A percentile compares a stretch with the other conserved stretches of the same genome.
These are phyloP conservation scores for Phytophthora ohioensis DNA, from an alignment of 352 stramenopile species.

Conservation along the genomic window DNA sequence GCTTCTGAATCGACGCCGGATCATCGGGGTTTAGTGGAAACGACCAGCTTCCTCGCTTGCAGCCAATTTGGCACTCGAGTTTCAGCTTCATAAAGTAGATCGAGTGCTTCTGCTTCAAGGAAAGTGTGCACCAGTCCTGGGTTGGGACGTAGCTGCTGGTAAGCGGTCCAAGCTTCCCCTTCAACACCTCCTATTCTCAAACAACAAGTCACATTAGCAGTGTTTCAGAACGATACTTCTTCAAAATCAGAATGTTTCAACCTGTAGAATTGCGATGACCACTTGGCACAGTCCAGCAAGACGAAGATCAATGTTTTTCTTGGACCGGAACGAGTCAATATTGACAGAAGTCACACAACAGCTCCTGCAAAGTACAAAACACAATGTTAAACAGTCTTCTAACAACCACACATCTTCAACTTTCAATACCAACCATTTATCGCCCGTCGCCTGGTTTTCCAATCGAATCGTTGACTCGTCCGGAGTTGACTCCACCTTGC, in stretches of 20 bases:
- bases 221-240: not conserved
- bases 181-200: slow-evolving; percentile 13
- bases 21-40: slow-evolving; percentile 33
- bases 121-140: slow-evolving; percentile 24
- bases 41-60: slow-evolving; percentile 20
- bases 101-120: slow-evolving; percentile 27
- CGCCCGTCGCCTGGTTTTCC: slow-evolving; percentile 14
- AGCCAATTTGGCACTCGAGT: slow-evolving; percentile 26
- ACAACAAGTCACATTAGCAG: not conserved
- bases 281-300: slow-evolving; percentile 10
- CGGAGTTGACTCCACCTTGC: slow-evolving; percentile 8
- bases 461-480: slow-evolving; percentile 11
- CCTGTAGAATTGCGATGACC: slow-evolving; percentile 24
- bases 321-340: slow-evolving; percentile 23
- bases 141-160: slow-evolving; percentile 18
- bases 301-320: slow-evolving; percentile 18
- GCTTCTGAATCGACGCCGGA: slow-evolving; percentile 21
- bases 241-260: not conserved
- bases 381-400: not conserved
- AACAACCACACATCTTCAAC: not conserved
- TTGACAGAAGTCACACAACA: slow-evolving; percentile 19
- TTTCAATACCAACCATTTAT: slow-evolving; percentile 16
- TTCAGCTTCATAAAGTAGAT: slow-evolving; percentile 33
- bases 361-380: slow-evolving; percentile 5
- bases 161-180: slow-evolving; percentile 11